Evolutionary conservation across 768 basidiomycete species (phyloP), one percentile per base, ranked within the genome.

Genomic region (Boletus rubescentipes): DNA sequence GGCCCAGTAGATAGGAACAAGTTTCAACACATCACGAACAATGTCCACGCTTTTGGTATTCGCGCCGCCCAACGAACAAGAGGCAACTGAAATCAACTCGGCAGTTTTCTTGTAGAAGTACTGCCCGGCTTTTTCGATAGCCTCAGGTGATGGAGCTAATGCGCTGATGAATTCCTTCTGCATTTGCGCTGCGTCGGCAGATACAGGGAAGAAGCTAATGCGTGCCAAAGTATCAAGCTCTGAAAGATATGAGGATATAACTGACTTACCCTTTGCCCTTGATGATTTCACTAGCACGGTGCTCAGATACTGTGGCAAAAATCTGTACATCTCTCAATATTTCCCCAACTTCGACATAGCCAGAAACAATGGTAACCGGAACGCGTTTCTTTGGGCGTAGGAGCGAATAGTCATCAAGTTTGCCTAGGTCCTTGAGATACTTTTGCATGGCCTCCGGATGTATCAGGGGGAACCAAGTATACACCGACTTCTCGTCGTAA

Each of bases 391-490:
- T 70, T 0, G 90, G 88, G 31, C 83, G 75, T 31, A 67, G 65
- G 18, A 85, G 46, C 52, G 83, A 77, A 58, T 92, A 93, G 43
- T 79, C 69, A 26, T 80, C 74, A 15, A 73, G 53, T 21, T 80
- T 71, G 37, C 79, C 78, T 34, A 91, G 62, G 31, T 88, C 80
- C 48, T 66, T 75, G 50, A 92, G 72, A 64, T 84, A 67, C 1
- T 62, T 70, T 53, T 81, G 72, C 89, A 92, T 91, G 3, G 83
- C 67, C 0, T 77, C 73, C 4, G 91, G 91, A 0, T 86, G 88
- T 83, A 92, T 85, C 40, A 93, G 76, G n/a, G 91, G 88, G 85
- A 92, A 93, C 82, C 89, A 91, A 4, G 91, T 84, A 66, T 89
- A 93, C 43, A 82, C 73, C 54, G 86, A 89, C 66, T 87, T 83